Base-by-base conservation (phyloP, 225 moss, liverwort and hornwort genomes). In the Physcomitrium patens region DNA sequence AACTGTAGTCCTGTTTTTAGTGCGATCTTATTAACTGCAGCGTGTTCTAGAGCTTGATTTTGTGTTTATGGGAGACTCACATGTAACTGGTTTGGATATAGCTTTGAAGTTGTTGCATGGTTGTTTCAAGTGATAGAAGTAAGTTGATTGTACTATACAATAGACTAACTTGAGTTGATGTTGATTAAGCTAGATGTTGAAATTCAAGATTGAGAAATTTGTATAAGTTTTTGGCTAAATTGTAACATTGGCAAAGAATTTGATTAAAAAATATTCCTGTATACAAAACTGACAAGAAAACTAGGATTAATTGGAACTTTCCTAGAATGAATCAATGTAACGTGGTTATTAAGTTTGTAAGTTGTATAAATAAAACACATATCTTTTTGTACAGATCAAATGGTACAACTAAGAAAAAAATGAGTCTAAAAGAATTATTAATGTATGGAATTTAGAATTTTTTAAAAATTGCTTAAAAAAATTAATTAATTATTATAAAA, bases 241-340 rank as follows among this genome's bases (percentile, higher is more conserved):
- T 24, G 24, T 24, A 1, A 18, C 18, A 42, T 41, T 12, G 6
- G 14, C 62, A 37, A 16, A 14, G 7, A 60, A 63, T 63, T 60
- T 31, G 37, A 43, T 67, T 3, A 67, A 24, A 24, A 24, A 1
- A 10, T 12, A 13, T 68, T 27, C 15, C 3, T 67, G 28, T 68
- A 18, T 52, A 68, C 37, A 18, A 53, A 53, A 31, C 37, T 68
- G 68, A 68, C 16, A 37, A 53, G 67, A 9, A 67, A 67, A 26
- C 67, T 16, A 1, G 8, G 9, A 1, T 50, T 67, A 1, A n/a
- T 10, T 0, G 50, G 49, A 18, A 52, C 49, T 18, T 52, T 68
- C 28, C 68, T 53, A 17, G 2, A 0, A n/a, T 1, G 52, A 2
- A 28, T 68, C 6, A 19, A 41, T 28, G 0, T 0, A n/a, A 28